Base-by-base conservation (phyloP, 441 rosid genomes). In the Pelargonium cotyledonis region DNA sequence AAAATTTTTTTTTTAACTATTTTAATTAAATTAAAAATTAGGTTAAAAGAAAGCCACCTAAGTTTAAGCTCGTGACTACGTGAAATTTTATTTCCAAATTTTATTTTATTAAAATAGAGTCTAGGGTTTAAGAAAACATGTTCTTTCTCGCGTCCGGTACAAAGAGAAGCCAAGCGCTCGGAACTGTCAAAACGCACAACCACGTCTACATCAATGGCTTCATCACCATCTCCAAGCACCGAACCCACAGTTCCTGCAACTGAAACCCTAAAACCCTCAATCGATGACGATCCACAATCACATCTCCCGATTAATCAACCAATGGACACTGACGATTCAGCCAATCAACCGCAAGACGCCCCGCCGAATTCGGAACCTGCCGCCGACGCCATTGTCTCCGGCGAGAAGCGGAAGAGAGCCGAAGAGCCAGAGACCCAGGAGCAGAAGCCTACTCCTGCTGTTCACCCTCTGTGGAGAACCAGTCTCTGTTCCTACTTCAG, bases 401-500 rank as follows among this genome's bases (percentile, higher is more conserved):
- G 83, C 0, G 94, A 82, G 68, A 90, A 91, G 75, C 90, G 97
- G 16, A 94, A 89, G 79, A 83, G 93, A 49, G 85, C 68, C 8
- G 88, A 77, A 0, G 65, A 63, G 29, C 15, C 31, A 0, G 64
- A 65, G 26, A 0, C 55, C 75, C 63, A 43, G 70, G 44, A 40
- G 23, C 70, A 1, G 68, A 74, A 29, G 55, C 72, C 67, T 9
- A 82, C 78, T 8, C 69, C 73, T 38, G 61, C 85, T 7, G 51
- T n/a, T 21, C 73, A 75, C 35, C 88, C 86, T 1, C 73, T 84
- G 31, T 83, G 84, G 74, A 94, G 88, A 77, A 94, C 95, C 70
- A 88, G 92, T 47, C 90, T 91, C 70, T 91, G 97, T 73, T 94
- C 98, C 49, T 94, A 86, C 73, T 94, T 89, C 80, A 77, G 98